These are phyloP conservation scores for Aspergillus pseudoviridinutans DNA, from an alignment of 2,329 filamentous ascomycete species.

Conservation along the genomic window DNA sequence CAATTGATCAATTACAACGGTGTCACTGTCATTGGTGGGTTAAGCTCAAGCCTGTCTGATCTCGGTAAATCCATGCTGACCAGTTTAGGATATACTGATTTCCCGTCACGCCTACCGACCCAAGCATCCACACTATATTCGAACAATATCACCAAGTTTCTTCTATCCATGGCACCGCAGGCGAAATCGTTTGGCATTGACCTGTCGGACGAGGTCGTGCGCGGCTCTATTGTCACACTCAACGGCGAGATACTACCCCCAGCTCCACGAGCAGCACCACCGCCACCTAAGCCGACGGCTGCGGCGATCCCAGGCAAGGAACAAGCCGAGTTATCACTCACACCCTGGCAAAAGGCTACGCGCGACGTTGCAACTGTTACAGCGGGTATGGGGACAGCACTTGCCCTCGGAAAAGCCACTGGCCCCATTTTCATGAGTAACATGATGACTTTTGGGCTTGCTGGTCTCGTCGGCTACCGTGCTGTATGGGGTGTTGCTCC, in stretches of 20 bases:
- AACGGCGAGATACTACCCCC: conserved; percentile 73
- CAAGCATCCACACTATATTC: conserved; percentile 88
- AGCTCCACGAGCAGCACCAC: conserved; percentile 64
- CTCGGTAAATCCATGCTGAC: background rate
- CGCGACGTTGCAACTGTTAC: conserved; percentile 72
- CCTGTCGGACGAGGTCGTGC: conserved; percentile 77
- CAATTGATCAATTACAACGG: conserved; percentile 68
- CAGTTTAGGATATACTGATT: conserved; percentile 69
- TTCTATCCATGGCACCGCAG: conserved; percentile 75
- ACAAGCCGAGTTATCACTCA: conserved; percentile 62
- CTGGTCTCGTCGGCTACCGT: conserved; percentile 80
- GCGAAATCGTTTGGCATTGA: conserved; percentile 78
- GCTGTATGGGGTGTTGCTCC: conserved; percentile 84
- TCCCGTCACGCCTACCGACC: conserved; percentile 80
- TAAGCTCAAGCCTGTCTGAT: background rate
- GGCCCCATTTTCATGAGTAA: conserved; percentile 85
- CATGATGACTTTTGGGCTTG: conserved; percentile 77
- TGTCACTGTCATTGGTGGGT: conserved; percentile 75
- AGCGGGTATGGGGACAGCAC: conserved; percentile 69
- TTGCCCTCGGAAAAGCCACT: conserved; percentile 76
- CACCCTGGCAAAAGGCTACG: conserved; percentile 75
- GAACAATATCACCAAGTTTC: conserved; percentile 87
- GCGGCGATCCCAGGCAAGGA: conserved; percentile 47
- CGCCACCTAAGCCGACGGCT: conserved; percentile 51
- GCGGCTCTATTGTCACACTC: conserved; percentile 76